Conservation (phyloP, 139 green algal species). For the Haematococcus lacustris region DNA sequence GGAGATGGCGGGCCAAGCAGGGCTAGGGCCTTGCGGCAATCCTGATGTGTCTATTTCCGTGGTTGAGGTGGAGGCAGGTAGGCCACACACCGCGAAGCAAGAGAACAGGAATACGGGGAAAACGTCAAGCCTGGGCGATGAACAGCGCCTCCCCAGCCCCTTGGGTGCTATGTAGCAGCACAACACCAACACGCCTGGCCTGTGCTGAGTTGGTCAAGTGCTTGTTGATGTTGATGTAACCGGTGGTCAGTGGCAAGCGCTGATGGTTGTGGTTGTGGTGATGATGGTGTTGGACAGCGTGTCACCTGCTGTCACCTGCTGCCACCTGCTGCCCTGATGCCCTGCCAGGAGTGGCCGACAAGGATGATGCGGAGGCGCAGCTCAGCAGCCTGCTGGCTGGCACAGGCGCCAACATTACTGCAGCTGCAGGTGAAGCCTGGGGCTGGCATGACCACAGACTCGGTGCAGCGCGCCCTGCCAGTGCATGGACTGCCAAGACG, state of each 20-base stretch:
- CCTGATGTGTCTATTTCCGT: no score
- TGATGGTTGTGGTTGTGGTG: neutral
- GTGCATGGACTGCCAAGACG: no score
- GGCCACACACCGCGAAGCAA: no score
- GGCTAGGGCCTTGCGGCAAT: no score
- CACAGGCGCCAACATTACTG: neutral
- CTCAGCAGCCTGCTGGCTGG: neutral
- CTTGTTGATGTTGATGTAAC: neutral
- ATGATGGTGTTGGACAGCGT: no score
- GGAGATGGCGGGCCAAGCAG: no score
- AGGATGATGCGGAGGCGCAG: slow-evolving; percentile 10
- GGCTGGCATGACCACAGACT: neutral
- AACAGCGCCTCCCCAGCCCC: neutral
- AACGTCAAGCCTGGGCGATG: neutral
- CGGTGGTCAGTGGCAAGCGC: neutral
- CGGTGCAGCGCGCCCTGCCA: no score
- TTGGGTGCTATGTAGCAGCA: neutral
- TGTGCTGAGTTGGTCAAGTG: no score
- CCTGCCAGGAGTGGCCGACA: slow-evolving; percentile 16
- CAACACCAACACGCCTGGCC: neutral
- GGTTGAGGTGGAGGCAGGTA: no score
- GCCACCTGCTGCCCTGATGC: no score
- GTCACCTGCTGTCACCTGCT: no score
- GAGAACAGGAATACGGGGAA: no score
- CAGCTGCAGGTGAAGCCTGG: neutral